Conservation (phyloP, 2,329 filamentous ascomycete genomes). For the Aureobasidium leucospermi region DNA sequence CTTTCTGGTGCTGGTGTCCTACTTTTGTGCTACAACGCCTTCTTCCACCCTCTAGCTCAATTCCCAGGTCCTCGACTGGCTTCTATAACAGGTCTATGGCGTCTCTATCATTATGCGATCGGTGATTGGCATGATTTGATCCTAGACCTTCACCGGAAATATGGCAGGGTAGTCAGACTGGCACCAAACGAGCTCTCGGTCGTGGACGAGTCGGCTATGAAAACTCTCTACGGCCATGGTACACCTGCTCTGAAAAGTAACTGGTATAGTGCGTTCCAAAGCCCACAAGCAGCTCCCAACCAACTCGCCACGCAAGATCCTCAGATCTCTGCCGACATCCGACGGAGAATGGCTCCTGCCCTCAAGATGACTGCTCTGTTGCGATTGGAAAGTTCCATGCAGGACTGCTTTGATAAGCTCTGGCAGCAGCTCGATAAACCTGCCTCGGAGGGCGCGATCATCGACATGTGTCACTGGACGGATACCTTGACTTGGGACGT, state of each 20-base stretch:
- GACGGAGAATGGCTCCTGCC: slow-evolving; percentile 21
- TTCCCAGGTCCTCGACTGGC: slow-evolving; percentile 13
- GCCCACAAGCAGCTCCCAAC: neutral
- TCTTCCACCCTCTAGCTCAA: slow-evolving; percentile 10
- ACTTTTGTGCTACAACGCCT: slow-evolving; percentile 2
- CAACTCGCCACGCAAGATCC: slow-evolving; percentile 1
- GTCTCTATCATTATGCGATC: neutral
- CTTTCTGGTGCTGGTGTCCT: neutral
- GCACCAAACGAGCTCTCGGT: slow-evolving; percentile 34
- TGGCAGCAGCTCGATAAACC: slow-evolving; percentile 17
- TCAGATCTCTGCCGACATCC: neutral
- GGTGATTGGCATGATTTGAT: slow-evolving; percentile 22
- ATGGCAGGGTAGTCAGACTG: slow-evolving; percentile 34
- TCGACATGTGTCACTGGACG: slow-evolving; percentile 17
- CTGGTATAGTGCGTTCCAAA: slow-evolving; percentile 10
- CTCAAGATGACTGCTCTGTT: slow-evolving; percentile 38
- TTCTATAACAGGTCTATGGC: slow-evolving; percentile 7
- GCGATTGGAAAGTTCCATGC: slow-evolving; percentile 32
- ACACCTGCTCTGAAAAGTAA: slow-evolving; percentile 28
- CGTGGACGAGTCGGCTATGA: slow-evolving; percentile 22
- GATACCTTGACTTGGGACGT: slow-evolving; percentile 19
- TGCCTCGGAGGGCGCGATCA: slow-evolving; percentile 18
- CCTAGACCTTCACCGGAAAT: slow-evolving; percentile 29
- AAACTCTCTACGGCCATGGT: slow-evolving; percentile 27
- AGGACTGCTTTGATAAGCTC: slow-evolving; percentile 27